Conservation (phyloP, 257 asterid species). For the Solanum ahanhuiri region DNA sequence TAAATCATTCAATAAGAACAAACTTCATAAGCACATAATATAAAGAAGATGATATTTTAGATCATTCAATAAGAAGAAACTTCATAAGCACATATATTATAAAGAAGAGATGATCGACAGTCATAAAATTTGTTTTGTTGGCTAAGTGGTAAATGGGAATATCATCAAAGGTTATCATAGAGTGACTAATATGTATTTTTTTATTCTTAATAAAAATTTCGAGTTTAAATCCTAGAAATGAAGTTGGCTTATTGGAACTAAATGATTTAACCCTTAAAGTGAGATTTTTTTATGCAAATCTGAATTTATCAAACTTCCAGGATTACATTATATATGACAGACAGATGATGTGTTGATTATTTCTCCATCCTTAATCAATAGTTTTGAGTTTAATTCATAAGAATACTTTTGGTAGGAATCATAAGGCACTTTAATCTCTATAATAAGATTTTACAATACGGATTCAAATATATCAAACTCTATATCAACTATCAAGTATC, state of each 20-base stretch:
- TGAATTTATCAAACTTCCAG: not conserved
- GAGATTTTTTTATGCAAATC: not conserved
- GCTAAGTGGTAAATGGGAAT: not conserved
- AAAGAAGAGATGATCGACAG: not conserved
- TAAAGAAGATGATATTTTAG: not conserved
- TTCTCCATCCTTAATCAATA: not conserved
- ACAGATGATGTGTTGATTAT: rapidly evolving
- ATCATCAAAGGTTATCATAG: not conserved
- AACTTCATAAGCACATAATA: not conserved
- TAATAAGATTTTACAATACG: not conserved
- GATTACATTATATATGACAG: not conserved
- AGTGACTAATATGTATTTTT: not conserved
- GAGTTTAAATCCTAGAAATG: too few species aligned
- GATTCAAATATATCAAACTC: not conserved
- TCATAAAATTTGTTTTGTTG: not conserved
- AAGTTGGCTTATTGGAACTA: too few species aligned
- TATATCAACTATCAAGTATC: rapidly evolving
- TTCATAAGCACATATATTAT: not conserved
- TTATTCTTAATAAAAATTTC: not conserved
- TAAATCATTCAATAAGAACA: not conserved
- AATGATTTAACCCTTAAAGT: too few species aligned
- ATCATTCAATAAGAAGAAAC: not conserved
- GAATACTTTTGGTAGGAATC: not conserved
- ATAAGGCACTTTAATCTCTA: not conserved
- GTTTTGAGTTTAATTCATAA: not conserved